Conservation (phyloP, 2,329 filamentous ascomycete species). For the Diaporthe vexans region DNA sequence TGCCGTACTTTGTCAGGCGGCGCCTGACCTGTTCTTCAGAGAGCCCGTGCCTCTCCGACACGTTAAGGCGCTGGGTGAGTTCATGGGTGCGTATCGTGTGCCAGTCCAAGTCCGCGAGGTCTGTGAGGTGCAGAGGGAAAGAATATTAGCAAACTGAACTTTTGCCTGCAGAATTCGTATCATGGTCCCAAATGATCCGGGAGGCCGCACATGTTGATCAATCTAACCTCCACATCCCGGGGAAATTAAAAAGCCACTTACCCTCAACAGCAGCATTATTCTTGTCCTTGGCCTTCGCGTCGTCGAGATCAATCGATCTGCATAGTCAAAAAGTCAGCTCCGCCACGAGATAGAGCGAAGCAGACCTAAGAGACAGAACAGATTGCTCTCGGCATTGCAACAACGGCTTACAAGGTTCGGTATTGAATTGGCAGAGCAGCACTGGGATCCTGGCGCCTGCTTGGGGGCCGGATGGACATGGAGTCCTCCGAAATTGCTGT, state of each 20-base stretch:
- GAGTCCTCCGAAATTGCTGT: constrained; percentile 38
- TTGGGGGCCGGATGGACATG: constrained; percentile 24
- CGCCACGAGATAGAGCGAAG: constrained; percentile 23
- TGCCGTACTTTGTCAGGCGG: constrained; percentile 72
- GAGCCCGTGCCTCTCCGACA: constrained; percentile 70
- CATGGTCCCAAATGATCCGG: neutral
- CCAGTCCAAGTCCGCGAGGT: constrained; percentile 76
- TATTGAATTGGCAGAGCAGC: constrained; percentile 67
- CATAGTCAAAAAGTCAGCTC: constrained; percentile 36
- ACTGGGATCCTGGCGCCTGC: constrained; percentile 50
- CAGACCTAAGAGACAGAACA: constrained; percentile 23
- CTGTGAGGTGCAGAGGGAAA: constrained; percentile 50
- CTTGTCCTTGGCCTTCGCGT: constrained; percentile 63
- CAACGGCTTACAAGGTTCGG: constrained; percentile 61
- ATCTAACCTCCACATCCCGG: neutral
- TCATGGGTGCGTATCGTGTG: constrained; percentile 72
- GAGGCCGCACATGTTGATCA: neutral
- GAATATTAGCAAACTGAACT: constrained; percentile 41
- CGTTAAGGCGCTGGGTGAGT: constrained; percentile 70
- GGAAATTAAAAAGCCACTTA: constrained; percentile 43
- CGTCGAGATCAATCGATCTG: constrained; percentile 69
- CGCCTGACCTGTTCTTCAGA: constrained; percentile 69
- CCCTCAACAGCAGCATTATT: constrained; percentile 60
- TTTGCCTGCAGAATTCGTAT: neutral
- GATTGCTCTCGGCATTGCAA: neutral